phyloP scores from a whole-genome alignment of 1,139 yeast genomes.

The Yamadazyma atlantica region DNA sequence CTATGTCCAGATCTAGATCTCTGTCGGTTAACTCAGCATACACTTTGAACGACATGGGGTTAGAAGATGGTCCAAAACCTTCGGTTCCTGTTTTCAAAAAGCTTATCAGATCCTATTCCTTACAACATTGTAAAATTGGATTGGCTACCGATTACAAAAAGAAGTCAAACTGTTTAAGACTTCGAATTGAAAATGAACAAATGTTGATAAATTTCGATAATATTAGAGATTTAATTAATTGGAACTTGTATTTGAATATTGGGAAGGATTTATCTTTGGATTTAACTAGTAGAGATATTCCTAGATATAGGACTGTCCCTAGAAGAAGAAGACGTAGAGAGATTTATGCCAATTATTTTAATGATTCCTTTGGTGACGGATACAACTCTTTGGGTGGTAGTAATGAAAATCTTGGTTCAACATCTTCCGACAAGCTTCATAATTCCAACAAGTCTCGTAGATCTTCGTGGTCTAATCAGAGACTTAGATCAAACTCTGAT shows the following conservation, averaged over 20 bases:
- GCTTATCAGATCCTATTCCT: constrained; percentile 56
- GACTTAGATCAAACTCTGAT: constrained; percentile 19
- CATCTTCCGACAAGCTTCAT: background rate
- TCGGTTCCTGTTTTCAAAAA: constrained; percentile 14
- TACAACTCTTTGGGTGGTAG: background rate
- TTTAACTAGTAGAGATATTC: constrained; percentile 56
- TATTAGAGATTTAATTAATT: constrained; percentile 59
- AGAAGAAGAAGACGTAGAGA: constrained; percentile 50
- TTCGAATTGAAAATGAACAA: constrained; percentile 70
- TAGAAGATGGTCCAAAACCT: constrained; percentile 1
- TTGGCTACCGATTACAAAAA: constrained; percentile 70
- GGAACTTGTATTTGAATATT: constrained; percentile 59
- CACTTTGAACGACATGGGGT: background rate
- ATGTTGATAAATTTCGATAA: constrained; percentile 55
- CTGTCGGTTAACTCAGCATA: background rate
- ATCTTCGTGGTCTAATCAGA: constrained; percentile 3
- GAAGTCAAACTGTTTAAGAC: constrained; percentile 54
- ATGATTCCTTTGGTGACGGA: constrained; percentile 1
- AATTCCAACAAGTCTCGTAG: background rate
- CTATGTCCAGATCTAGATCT: constrained; percentile 1
- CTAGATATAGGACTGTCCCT: constrained; percentile 73
- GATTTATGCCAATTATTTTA: constrained; percentile 6
- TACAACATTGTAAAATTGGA: constrained; percentile 71
- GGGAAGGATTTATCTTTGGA: constrained; percentile 71
- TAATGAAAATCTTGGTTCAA: background rate